phyloP scores from a whole-genome alignment of 2,329 filamentous ascomycete genomes.

The Penicillium sp. region DNA sequence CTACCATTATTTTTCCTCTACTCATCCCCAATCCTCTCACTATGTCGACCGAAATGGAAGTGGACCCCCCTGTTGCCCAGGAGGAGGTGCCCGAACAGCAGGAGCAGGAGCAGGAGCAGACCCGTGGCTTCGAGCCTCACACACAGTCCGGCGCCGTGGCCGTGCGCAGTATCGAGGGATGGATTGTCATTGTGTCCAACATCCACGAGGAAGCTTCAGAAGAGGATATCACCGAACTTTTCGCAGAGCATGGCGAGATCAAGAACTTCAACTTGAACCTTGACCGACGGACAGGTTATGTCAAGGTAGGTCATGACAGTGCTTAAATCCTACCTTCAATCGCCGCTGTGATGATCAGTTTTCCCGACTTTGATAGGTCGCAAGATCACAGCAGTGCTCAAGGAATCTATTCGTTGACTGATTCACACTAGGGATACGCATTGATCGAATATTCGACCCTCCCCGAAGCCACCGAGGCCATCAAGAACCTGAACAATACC shows the following conservation, averaged over 20 bases:
- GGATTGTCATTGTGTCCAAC: conserved; percentile 69
- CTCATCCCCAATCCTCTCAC: conserved; percentile 36
- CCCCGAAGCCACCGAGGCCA: conserved; percentile 62
- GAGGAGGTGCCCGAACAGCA: conserved; percentile 34
- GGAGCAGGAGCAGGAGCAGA: conserved; percentile 31
- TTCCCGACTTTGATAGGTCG: background rate
- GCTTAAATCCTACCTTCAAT: background rate
- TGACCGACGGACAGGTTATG: conserved; percentile 65
- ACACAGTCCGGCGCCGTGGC: conserved; percentile 52
- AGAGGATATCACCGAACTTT: conserved; percentile 65
- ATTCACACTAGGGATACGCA: conserved; percentile 57
- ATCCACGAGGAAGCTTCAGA: conserved; percentile 68
- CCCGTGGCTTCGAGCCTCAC: conserved; percentile 41
- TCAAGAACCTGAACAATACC: conserved; percentile 59
- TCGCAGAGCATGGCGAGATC: conserved; percentile 66
- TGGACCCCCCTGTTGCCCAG: conserved; percentile 40
- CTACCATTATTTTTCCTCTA: background rate
- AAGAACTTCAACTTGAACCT: conserved; percentile 67
- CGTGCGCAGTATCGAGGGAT: conserved; percentile 67
- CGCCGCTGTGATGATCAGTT: background rate
- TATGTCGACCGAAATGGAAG: conserved; percentile 49
- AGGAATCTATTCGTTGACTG: conserved; percentile 9
- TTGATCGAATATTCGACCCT: conserved; percentile 66
- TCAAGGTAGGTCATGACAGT: conserved; percentile 54
- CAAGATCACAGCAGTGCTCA: background rate